Conservation (phyloP, 306 rosid genomes). For the Phaseolus lunatus region DNA sequence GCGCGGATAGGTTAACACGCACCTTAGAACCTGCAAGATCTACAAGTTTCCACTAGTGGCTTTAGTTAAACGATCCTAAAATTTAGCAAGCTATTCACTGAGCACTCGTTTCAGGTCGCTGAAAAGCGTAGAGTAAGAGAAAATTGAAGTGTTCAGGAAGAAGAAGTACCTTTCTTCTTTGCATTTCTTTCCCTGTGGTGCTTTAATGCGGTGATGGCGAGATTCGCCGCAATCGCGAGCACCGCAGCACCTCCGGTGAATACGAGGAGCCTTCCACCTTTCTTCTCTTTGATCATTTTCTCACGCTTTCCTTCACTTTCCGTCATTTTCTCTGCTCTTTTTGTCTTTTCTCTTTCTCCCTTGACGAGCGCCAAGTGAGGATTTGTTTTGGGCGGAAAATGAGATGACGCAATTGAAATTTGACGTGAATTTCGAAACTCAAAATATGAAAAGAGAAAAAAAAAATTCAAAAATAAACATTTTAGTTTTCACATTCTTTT, state of each 20-base stretch:
- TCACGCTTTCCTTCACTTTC: constrained; percentile 57
- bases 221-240: constrained; percentile 70
- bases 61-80: constrained; percentile 29
- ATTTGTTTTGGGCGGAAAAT: constrained; percentile 50
- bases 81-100: neutral
- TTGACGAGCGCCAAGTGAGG: constrained; percentile 67
- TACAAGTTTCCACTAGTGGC: constrained; percentile 40
- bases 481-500: too few relatives aligned
- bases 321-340: constrained; percentile 59
- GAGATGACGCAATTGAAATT: constrained; percentile 40
- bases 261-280: constrained; percentile 52
- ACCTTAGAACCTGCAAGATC: constrained; percentile 79
- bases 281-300: constrained; percentile 64
- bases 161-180: constrained; percentile 67
- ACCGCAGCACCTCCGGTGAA: constrained; percentile 88
- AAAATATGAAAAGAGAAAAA: neutral
- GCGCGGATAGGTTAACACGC: constrained; percentile 67
- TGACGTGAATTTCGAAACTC: constrained; percentile 37
- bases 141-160: constrained; percentile 11
- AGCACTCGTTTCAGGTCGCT: neutral
- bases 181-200: constrained; percentile 51
- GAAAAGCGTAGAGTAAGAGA: constrained; percentile 14
- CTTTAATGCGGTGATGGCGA: constrained; percentile 69
- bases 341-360: constrained; percentile 42
- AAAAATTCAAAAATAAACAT: neutral